Conservation (phyloP, 169 alveolate species). For the Neospora caninum region DNA sequence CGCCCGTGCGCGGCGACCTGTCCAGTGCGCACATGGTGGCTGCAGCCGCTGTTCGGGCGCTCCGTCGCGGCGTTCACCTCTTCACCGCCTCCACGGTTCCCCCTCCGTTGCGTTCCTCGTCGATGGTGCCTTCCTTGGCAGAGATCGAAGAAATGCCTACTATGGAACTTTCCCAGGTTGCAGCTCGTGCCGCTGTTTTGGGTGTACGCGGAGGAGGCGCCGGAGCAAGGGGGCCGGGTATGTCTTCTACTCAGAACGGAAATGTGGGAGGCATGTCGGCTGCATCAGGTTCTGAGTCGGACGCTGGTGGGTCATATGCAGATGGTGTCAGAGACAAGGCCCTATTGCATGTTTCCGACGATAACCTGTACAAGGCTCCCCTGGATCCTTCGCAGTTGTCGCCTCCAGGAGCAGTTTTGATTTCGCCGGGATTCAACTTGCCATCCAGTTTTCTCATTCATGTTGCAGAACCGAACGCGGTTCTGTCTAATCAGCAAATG, state of each 20-base stretch:
- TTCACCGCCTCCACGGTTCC: background rate
- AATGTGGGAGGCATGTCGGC: no score
- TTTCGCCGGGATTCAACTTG: slow-evolving; percentile 26
- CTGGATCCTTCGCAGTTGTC: slow-evolving; percentile 10
- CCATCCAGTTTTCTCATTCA: slow-evolving; percentile 23
- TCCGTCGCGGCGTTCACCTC: background rate
- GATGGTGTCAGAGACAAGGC: background rate
- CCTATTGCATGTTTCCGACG: no score
- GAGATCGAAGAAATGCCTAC: background rate
- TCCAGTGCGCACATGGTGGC: background rate
- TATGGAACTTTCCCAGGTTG: background rate
- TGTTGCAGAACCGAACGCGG: slow-evolving; percentile 43
- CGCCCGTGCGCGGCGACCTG: background rate
- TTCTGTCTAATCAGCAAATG: slow-evolving; percentile 20
- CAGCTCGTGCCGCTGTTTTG: background rate
- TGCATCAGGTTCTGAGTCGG: no score
- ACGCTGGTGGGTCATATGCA: background rate
- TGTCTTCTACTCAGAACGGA: no score
- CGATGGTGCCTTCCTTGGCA: background rate
- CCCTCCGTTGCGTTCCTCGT: background rate
- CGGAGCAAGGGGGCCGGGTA: no score
- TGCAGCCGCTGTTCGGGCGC: slow-evolving; percentile 10
- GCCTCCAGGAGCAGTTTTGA: slow-evolving; percentile 48
- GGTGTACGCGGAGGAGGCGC: background rate
- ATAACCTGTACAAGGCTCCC: background rate